Evolutionary conservation across 2,329 filamentous ascomycete genomes (phyloP), one percentile per base, ranked within the genome.

Genomic region (Alternaria arborescens): DNA sequence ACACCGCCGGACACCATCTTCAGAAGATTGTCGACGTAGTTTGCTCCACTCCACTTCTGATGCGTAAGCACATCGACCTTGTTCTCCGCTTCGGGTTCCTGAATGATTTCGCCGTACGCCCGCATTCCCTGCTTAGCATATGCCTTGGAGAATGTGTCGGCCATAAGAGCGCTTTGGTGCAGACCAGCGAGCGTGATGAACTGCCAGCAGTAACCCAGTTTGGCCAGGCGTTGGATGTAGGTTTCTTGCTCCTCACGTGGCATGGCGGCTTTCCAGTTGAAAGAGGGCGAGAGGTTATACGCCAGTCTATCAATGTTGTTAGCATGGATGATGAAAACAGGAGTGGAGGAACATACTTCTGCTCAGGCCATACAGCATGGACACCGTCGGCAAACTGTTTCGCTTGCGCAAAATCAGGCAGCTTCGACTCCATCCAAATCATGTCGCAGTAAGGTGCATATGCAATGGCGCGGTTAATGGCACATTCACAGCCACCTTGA

Each of bases 181-280:
- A 99, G 86, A 70, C 95, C 95, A 5, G 94, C 95, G 47, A 99
- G 88, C n/a, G 95, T 99, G 84, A 99, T 99, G 86, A 99, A 99
- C 82, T 99, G 95, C 95, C 95, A 99, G 88, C 93, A 97, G 87
- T 99, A 99, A 65, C 95, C 95, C 50, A 99, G 87, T 65, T 83
- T 76, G 62, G 89, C 93, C 41, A 99, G 91, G 42, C 95, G 92
- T 65, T 89, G 85, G 83, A 99, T 99, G 84, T 98, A 99, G 20
- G 95, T 99, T 83, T 97, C 93, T 83, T 99, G 95, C 79, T 98
- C 94, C 54, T 87, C 85, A 68, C 91, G 88, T 44, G 92, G 86
- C 94, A 97, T 97, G 72, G 94, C 95, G 60, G 93, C 87, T 85
- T 98, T 98, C 95, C 95, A 99, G 88, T 99, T 99, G 90, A 99